Conservation (phyloP, 306 rosid genomes). For the Luffa acutangula region DNA sequence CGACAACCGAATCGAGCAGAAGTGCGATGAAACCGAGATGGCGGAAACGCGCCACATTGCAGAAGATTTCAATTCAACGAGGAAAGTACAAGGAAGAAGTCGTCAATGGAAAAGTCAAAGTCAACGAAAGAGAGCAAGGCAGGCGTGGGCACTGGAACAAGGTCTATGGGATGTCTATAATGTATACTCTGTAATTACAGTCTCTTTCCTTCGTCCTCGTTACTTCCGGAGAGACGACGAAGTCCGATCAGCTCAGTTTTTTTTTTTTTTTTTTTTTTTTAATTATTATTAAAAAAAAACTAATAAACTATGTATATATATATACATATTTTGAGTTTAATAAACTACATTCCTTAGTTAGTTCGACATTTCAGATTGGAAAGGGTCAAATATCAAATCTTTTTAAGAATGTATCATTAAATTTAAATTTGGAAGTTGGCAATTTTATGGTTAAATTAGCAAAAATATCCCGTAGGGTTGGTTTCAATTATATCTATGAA, state of each 20-base stretch:
- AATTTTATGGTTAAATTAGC: too few relatives aligned
- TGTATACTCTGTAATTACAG: background rate
- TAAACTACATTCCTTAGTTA: background rate
- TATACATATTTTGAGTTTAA: too few relatives aligned
- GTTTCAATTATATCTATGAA: too few relatives aligned
- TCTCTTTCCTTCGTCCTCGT: constrained; percentile 2
- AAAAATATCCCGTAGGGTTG: too few relatives aligned
- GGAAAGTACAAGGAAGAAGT: background rate
- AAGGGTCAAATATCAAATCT: background rate
- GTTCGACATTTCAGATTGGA: background rate
- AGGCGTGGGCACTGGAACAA: background rate
- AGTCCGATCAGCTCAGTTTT: background rate
- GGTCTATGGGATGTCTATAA: background rate
- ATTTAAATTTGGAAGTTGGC: too few relatives aligned
- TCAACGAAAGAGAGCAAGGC: background rate
- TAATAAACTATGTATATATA: too few relatives aligned
- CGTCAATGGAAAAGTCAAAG: constrained; percentile 7
- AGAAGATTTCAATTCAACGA: background rate
- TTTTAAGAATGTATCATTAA: too few relatives aligned
- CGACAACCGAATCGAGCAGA: background rate
- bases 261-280: too few relatives aligned
- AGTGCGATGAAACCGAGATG: background rate
- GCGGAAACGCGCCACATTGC: background rate
- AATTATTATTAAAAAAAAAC: too few relatives aligned
- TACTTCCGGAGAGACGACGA: constrained; percentile 8